Evolutionary conservation across 768 basidiomycete species (phyloP).

Genomic region (Auriscalpium orientale): DNA sequence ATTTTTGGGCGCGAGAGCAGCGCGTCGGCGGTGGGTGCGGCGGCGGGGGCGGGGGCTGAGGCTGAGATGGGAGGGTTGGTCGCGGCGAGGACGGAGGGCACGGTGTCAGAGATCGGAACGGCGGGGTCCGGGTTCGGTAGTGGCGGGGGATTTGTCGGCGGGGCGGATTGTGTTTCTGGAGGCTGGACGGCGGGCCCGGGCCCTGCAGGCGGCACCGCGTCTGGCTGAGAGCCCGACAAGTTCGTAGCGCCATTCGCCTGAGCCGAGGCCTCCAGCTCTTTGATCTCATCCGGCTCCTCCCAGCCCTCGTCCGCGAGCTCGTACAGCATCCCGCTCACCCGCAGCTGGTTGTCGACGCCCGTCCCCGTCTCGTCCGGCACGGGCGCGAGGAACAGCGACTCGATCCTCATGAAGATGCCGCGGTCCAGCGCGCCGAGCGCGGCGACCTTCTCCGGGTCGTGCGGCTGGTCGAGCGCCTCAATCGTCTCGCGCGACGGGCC

Average conservation of each 20-base stretch:
- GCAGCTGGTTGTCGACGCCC: slow-evolving; percentile 44
- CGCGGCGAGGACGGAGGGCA: slow-evolving; percentile 4
- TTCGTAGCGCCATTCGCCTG: background rate
- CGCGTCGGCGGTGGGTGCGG: slow-evolving; percentile 18
- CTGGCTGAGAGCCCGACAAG: background rate
- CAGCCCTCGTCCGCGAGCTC: slow-evolving; percentile 74
- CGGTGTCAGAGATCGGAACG: slow-evolving; percentile 16
- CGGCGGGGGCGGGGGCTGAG: slow-evolving; percentile 2
- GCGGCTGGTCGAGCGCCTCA: slow-evolving; percentile 10
- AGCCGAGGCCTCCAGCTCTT: slow-evolving; percentile 6
- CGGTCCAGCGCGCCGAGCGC: slow-evolving; percentile 47
- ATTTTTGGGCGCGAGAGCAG: slow-evolving; percentile 32
- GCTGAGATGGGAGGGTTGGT: background rate
- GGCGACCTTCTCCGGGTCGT: slow-evolving; percentile 3
- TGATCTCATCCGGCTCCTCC: slow-evolving; percentile 30
- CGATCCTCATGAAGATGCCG: slow-evolving; percentile 66
- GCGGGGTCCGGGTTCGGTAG: slow-evolving; percentile 25
- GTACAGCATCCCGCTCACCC: slow-evolving; percentile 67
- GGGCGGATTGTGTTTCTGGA: slow-evolving; percentile 13
- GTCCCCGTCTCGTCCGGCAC: slow-evolving; percentile 33
- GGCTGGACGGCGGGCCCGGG: slow-evolving; percentile 1
- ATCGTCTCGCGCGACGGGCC: slow-evolving; percentile 34
- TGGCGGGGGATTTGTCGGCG: slow-evolving; percentile 25
- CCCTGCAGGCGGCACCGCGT: slow-evolving; percentile 4
- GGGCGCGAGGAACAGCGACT: slow-evolving; percentile 59